Evolutionary conservation across 768 basidiomycete genomes (phyloP).

Genomic region (Hericium coralloides): DNA sequence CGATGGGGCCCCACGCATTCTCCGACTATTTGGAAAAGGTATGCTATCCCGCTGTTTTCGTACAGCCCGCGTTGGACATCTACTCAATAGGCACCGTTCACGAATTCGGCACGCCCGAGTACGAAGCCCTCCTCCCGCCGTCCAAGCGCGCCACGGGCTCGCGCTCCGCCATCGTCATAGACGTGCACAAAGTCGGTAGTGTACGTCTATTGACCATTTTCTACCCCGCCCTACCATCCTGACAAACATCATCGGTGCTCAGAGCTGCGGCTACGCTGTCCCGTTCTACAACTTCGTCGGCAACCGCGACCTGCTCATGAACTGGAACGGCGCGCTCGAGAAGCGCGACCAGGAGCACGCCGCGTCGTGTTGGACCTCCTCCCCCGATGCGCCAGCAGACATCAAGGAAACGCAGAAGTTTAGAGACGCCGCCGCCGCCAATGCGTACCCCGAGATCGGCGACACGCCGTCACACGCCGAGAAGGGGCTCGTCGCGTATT

Average conservation of each 20-base stretch:
- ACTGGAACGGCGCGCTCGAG: conserved; percentile 38
- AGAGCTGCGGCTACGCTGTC: conserved; percentile 64
- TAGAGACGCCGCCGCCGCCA: background rate
- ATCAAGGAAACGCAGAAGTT: background rate
- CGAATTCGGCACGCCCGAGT: conserved; percentile 57
- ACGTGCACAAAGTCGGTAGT: conserved; percentile 49
- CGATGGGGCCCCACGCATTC: conserved; percentile 47
- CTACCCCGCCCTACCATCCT: background rate
- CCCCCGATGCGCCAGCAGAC: background rate
- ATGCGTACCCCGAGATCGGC: background rate
- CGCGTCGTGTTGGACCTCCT: conserved; percentile 4
- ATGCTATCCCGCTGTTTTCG: conserved; percentile 4
- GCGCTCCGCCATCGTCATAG: conserved; percentile 49
- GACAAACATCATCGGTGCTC: conserved; percentile 14
- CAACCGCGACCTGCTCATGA: conserved; percentile 44
- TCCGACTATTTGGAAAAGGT: conserved; percentile 55
- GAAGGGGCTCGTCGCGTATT: conserved; percentile 47
- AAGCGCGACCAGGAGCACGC: conserved; percentile 25
- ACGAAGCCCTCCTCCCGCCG: conserved; percentile 39
- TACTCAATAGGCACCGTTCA: conserved; percentile 43
- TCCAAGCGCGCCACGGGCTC: conserved; percentile 44
- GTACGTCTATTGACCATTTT: conserved; percentile 20
- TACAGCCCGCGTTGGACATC: background rate
- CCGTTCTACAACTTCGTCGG: conserved; percentile 50
- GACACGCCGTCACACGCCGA: conserved; percentile 11